Base-by-base conservation (phyloP, 768 basidiomycete genomes). In the Rhizopogon vesiculosus region DNA sequence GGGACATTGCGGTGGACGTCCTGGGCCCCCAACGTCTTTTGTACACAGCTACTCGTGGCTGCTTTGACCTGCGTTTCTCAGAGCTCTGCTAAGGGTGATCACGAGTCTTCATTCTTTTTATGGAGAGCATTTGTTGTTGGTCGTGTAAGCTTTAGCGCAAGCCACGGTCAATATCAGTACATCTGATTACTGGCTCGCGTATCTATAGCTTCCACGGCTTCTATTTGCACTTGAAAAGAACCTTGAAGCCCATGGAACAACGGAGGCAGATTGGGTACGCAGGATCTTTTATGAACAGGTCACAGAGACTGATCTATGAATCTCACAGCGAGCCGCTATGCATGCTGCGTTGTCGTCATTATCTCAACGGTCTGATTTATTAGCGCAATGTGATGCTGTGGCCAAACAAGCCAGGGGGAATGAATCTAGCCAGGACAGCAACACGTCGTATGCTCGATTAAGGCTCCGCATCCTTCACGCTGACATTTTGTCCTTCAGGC, bases 41-140 rank as follows among this genome's bases (percentile, higher is more conserved):
- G 84, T 57, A 84, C 82, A 0, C 89, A 89, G 61, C 66, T 90
- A 44, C 71, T 91, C 29, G 71, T 85, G 18, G 77, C 87, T 3
- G 82, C 86, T 3, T 71, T 88, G 57, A 78, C 78, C 7, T 87
- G 82, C 61, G 71, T 91, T 19, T 76, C 81, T 1, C 84, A 87
- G 64, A 79, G 69, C 50, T 62, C 70, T 13, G 64, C 73, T 2
- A 72, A 54, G 53, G 64, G 64, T 5, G 58, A 65, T 46, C 58
- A 68, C 53, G 59, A 72, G 60, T 59, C 68, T 62, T 56, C 71
- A 52, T 59, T 67, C 44, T 71, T 70, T 39, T 62, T 90, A 33
- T 92, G 89, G 89, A 81, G 80, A 59, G 77, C 83, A 18, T 91
- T 91, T 63, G 76, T 89, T 18, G 71, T 88, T 53, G 85, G 87